Percentiles rank a stretch among this genome's conserved stretches.
Evolutionary conservation across 352 stramenopile species (phyloP).

Genomic region (Phytophthora lateralis): DNA sequence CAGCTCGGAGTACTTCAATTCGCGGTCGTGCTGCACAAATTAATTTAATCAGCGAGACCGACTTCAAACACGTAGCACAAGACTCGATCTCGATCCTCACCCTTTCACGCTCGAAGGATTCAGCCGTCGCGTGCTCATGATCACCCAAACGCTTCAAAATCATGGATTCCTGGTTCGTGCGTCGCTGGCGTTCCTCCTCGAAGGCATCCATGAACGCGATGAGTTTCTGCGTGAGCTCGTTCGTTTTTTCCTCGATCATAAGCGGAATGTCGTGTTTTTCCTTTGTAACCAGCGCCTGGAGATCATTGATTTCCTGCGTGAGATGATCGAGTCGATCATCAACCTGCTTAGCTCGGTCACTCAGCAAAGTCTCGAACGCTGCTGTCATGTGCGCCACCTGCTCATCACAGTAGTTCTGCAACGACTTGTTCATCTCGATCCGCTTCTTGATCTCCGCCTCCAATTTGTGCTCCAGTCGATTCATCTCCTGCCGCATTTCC

Average conservation of each 20-base stretch:
- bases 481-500: slow-evolving; percentile 93
- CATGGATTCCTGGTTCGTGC: slow-evolving; percentile 84
- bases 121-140: slow-evolving; percentile 78
- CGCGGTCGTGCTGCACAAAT: slow-evolving; percentile 27
- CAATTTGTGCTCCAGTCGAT: slow-evolving; percentile 89
- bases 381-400: slow-evolving; percentile 87
- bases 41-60: neutral
- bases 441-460: slow-evolving; percentile 93
- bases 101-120: slow-evolving; percentile 73
- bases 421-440: slow-evolving; percentile 94
- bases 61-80: neutral
- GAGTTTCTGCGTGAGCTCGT: slow-evolving; percentile 90
- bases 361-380: slow-evolving; percentile 80
- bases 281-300: slow-evolving; percentile 85
- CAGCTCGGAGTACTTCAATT: slow-evolving; percentile 68
- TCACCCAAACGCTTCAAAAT: slow-evolving; percentile 92
- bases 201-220: slow-evolving; percentile 90
- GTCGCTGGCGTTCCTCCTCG: slow-evolving; percentile 82
- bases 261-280: slow-evolving; percentile 89
- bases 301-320: slow-evolving; percentile 77
- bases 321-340: slow-evolving; percentile 70
- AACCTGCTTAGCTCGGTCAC: slow-evolving; percentile 79
- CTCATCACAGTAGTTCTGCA: slow-evolving; percentile 91
- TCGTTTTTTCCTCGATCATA: slow-evolving; percentile 90
- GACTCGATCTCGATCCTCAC: slow-evolving; percentile 22